Evolutionary conservation across 768 basidiomycete genomes (phyloP), one percentile per base, ranked within the genome.

Genomic region (Paxillus involutus): DNA sequence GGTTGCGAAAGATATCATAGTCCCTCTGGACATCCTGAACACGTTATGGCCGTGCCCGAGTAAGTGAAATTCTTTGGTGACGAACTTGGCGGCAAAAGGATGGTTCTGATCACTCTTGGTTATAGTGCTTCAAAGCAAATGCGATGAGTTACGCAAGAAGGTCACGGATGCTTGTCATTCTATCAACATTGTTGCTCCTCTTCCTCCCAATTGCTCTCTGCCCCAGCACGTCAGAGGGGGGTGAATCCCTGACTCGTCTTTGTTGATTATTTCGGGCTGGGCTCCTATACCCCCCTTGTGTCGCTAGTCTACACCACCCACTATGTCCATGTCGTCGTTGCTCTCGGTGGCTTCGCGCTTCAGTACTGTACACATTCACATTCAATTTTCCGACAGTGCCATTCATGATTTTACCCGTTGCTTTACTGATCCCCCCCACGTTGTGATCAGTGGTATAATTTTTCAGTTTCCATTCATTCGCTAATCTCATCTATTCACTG

Each of bases 11-110:
- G 74, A 77, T 0, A 80, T 91, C 52, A 71, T 89, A 26, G 63
- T 77, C 10, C 79, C 84, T 3, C 73, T 89, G 35, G 88, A 91
- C 51, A 79, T 82, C 14, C 75, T 89, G 66, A 87, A 85, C 59
- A 76, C 75, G 21, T 73, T 90, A 30, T 91, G 89, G 89, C 86
- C 86, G 3, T 81, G 78, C 48, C 70, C 71, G 44, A 70, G 80
- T 80, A 53, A 64, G 77, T 64, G 36, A 9, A 52, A 14, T 47
- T 59, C 60, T 29, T 53, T 9, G 24, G 46, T 40, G n/a, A 7
- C 7, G 2, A 41, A 48, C 26, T 17, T 55, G 50, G 47, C 47
- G 37, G 51, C 51, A 54, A 60, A 58, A 55, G 35, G 35, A 47
- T 55, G 52, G 42, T n/a, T 32, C 9, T 44, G 41, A 53, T 16